A percentile compares a stretch with the other conserved stretches of the same genome.
These are phyloP conservation scores for Talaromyces sp. DNA, from an alignment of 2,329 filamentous ascomycete genomes.

Conservation along the genomic window DNA sequence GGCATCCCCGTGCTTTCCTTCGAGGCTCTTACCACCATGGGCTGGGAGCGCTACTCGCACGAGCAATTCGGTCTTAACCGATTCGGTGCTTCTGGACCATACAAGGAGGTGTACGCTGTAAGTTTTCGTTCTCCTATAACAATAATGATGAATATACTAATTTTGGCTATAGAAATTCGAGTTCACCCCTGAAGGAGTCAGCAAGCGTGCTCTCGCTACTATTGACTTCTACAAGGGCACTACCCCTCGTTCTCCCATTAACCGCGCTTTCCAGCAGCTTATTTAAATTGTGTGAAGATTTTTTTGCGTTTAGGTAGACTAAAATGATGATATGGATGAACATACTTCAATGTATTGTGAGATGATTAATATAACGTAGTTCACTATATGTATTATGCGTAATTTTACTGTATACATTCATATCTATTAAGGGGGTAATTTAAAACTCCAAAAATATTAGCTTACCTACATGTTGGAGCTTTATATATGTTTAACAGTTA, in stretches of 20 bases:
- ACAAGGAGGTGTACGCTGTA: constrained; percentile 95
- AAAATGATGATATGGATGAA: neutral
- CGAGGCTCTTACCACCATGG: constrained; percentile 94
- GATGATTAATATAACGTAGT: too few relatives aligned
- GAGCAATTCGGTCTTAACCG: constrained; percentile 99
- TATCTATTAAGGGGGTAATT: too few relatives aligned
- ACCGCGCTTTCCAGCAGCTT: constrained; percentile 96
- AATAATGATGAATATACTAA: constrained; percentile 1
- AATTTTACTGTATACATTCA: too few relatives aligned
- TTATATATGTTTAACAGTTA: too few relatives aligned
- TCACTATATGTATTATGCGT: too few relatives aligned
- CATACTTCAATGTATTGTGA: neutral
- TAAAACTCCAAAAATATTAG: too few relatives aligned
- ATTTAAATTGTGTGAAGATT: constrained; percentile 55
- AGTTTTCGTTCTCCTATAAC: constrained; percentile 27
- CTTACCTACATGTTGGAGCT: too few relatives aligned
- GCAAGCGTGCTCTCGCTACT: constrained; percentile 88
- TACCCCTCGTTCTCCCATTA: constrained; percentile 89
- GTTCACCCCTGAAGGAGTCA: constrained; percentile 93
- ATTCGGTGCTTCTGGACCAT: constrained; percentile 94
- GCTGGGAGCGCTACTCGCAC: constrained; percentile 98
- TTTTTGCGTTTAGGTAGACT: neutral
- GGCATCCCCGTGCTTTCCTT: constrained; percentile 89
- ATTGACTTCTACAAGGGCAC: constrained; percentile 97
- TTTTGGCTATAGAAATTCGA: constrained; percentile 75